These are phyloP conservation scores for Coelastrella sp. DNA, from an alignment of 139 green algal genomes.

Conservation along the genomic window DNA sequence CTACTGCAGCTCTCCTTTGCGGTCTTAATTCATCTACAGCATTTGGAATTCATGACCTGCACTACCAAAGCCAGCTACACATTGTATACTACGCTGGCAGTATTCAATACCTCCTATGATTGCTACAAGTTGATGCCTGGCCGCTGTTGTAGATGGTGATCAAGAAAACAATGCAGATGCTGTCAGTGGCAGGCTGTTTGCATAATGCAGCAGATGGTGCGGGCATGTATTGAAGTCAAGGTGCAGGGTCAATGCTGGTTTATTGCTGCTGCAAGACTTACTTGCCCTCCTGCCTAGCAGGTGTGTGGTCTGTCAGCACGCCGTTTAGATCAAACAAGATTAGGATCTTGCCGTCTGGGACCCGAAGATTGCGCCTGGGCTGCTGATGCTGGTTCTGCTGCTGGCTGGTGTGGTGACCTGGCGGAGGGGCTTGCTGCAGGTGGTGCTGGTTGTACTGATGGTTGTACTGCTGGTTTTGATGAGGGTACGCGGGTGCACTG, in stretches of 20 bases:
- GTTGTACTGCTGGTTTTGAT: not conserved
- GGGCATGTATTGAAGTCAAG: too few relatives aligned
- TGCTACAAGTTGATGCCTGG: too few relatives aligned
- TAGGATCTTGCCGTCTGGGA: conserved; percentile 27
- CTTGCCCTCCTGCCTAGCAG: conserved; percentile 35
- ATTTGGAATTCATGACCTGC: too few relatives aligned
- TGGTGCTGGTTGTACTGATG: not conserved
- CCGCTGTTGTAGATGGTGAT: too few relatives aligned
- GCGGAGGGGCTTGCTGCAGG: not conserved
- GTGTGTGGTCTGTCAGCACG: conserved; percentile 48
- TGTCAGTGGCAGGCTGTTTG: too few relatives aligned
- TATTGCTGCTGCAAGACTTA: not conserved
- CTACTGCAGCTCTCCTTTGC: too few relatives aligned
- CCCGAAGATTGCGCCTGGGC: not conserved
- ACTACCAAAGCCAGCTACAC: too few relatives aligned
- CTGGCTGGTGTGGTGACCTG: not conserved
- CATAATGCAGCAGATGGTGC: too few relatives aligned
- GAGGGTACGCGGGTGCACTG: not conserved
- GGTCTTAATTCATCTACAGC: too few relatives aligned
- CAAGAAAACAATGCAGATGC: too few relatives aligned
- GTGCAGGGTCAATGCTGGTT: not conserved
- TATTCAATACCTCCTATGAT: too few relatives aligned
- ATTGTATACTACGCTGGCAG: too few relatives aligned
- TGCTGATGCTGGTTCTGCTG: not conserved
- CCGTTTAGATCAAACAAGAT: conserved; percentile 74